Conservation (phyloP, 768 basidiomycete species). For the Tricholoma saponaceum region DNA sequence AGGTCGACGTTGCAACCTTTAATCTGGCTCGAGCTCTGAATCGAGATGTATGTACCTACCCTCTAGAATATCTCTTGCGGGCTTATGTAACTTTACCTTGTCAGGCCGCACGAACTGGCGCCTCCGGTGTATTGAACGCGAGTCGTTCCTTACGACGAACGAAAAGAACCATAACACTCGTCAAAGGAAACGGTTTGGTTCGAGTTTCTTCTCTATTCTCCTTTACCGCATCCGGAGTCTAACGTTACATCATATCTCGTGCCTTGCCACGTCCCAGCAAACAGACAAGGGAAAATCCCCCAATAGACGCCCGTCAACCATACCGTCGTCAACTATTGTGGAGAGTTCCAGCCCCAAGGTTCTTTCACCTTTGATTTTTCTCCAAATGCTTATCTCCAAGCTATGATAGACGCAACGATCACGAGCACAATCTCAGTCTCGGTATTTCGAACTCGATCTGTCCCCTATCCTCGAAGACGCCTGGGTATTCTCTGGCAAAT, state of each 20-base stretch:
- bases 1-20: not conserved
- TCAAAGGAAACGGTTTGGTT: not conserved
- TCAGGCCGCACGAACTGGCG: not conserved
- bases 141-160: conserved; percentile 3
- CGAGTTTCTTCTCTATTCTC: not conserved
- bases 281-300: not conserved
- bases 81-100: too few relatives aligned
- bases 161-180: not conserved
- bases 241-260: not conserved
- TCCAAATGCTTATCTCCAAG: not conserved
- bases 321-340: not conserved
- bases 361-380: not conserved
- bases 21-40: not conserved
- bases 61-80: not conserved
- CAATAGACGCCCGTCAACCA: not conserved
- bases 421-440: conserved; percentile 10
- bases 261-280: not conserved
- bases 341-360: not conserved
- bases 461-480: conserved; percentile 35
- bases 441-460: conserved; percentile 27
- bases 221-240: not conserved
- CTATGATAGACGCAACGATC: conserved; percentile 1
- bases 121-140: not conserved
- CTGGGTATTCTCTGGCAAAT: conserved; percentile 15
- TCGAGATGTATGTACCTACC: not conserved